These are phyloP conservation scores for Entoloma clypeatum DNA, from an alignment of 1,284 basidiomycete species.

Conservation along the genomic window DNA sequence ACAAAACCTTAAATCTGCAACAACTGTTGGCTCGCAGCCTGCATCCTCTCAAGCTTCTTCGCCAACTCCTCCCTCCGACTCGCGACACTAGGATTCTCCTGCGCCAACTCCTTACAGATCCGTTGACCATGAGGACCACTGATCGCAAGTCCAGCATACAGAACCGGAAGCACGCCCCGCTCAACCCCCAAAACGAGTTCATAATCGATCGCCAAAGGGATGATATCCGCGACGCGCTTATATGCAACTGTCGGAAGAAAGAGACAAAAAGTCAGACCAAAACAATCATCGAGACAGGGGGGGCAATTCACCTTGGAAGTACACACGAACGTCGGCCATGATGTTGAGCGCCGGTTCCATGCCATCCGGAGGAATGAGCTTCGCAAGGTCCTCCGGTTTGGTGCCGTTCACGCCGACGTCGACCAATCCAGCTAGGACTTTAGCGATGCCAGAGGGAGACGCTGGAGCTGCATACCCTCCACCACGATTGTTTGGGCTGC, in stretches of 20 bases:
- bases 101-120: conserved; percentile 51
- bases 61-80: conserved; percentile 45
- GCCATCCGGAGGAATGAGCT: conserved; percentile 49
- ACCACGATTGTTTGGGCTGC: no score
- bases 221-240: conserved; percentile 62
- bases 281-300: background rate
- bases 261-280: background rate
- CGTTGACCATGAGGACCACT: conserved; percentile 42
- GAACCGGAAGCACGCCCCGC: conserved; percentile 30
- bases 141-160: conserved; percentile 44
- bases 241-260: conserved; percentile 48
- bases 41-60: conserved; percentile 52
- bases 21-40: conserved; percentile 48
- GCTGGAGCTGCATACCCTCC: background rate
- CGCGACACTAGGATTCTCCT: conserved; percentile 48
- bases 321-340: conserved; percentile 69
- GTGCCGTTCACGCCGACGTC: conserved; percentile 43
- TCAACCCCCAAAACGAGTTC: conserved; percentile 54
- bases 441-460: conserved; percentile 26
- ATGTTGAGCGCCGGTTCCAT: conserved; percentile 56
- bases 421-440: conserved; percentile 38
- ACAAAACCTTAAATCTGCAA: conserved; percentile 19
- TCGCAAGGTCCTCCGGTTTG: conserved; percentile 43
- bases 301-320: conserved; percentile 57
- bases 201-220: conserved; percentile 61